Evolutionary conservation across 2,329 filamentous ascomycete species (phyloP).

Genomic region (Didymella lethalis): DNA sequence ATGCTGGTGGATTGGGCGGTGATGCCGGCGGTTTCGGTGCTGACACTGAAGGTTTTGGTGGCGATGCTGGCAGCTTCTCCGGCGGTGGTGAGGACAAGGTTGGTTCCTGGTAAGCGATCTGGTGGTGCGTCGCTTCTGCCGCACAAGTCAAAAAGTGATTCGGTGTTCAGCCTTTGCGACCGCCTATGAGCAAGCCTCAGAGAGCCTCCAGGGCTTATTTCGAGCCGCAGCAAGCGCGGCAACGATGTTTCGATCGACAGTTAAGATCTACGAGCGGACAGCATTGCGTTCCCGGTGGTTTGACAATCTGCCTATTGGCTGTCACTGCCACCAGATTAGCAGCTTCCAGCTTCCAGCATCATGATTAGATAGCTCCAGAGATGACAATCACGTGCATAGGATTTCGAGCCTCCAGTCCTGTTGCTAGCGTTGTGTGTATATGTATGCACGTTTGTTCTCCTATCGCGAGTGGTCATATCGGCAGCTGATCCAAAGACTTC

Average conservation of each 20-base stretch:
- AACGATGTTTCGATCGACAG: constrained; percentile 5
- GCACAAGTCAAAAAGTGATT: constrained; percentile 8
- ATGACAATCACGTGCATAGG: neutral
- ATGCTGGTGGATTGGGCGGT: constrained; percentile 7
- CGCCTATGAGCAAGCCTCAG: neutral
- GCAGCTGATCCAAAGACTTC: too few relatives aligned
- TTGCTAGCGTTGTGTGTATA: neutral
- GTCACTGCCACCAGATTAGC: constrained; percentile 22
- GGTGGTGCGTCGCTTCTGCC: neutral
- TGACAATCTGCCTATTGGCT: constrained; percentile 13
- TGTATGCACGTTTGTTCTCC: too few relatives aligned
- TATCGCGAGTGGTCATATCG: too few relatives aligned
- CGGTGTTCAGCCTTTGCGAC: neutral
- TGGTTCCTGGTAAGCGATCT: constrained; percentile 37
- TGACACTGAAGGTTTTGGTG: too few relatives aligned
- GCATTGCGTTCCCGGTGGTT: constrained; percentile 26
- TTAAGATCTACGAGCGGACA: constrained; percentile 1
- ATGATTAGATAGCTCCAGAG: constrained; percentile 20
- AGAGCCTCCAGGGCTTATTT: neutral
- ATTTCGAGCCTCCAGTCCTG: neutral
- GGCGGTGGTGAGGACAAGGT: constrained; percentile 36
- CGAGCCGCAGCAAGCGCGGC: neutral
- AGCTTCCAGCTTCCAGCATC: constrained; percentile 11
- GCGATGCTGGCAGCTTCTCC: constrained; percentile 25
- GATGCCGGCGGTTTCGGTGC: constrained; percentile 14